These are phyloP conservation scores for Trichomonas vaginalis DNA, from an alignment of 208 protist genomes.

Conservation along the genomic window DNA sequence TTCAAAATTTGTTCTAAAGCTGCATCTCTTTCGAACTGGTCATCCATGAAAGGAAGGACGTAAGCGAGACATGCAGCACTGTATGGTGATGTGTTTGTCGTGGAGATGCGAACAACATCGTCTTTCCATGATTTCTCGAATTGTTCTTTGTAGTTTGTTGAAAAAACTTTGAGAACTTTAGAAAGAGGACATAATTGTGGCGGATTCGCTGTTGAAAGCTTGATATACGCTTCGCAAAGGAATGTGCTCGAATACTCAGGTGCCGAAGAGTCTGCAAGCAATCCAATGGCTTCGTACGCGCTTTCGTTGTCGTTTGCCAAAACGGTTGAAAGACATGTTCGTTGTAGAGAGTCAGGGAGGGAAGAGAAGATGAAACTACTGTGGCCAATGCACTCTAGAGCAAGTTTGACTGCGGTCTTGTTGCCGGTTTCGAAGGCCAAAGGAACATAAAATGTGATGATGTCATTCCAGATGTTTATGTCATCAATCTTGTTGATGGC, in stretches of 20 bases:
- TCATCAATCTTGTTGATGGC: background rate
- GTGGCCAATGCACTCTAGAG: background rate
- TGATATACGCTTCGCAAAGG: background rate
- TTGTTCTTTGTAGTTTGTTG: background rate
- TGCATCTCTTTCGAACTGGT: background rate
- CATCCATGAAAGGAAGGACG: background rate
- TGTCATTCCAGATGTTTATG: background rate
- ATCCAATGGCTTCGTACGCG: background rate
- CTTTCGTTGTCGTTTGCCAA: background rate
- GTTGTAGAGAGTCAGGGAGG: background rate
- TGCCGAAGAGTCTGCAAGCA: background rate
- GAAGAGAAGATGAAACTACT: background rate
- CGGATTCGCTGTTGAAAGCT: background rate
- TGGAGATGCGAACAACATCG: background rate
- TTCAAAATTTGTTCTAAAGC: background rate
- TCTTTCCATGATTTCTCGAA: background rate
- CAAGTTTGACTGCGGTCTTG: background rate
- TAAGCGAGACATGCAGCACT: background rate
- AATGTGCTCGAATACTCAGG: background rate
- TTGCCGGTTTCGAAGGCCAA: background rate
- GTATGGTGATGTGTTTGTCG: background rate
- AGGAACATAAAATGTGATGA: background rate
- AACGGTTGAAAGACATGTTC: background rate
- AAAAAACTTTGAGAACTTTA: background rate
- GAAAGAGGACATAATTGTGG: background rate